A percentile compares a stretch with the other conserved stretches of the same genome.
phyloP scores from a whole-genome alignment of 2,329 filamentous ascomycete genomes.

The Gnomoniopsis sp. region DNA sequence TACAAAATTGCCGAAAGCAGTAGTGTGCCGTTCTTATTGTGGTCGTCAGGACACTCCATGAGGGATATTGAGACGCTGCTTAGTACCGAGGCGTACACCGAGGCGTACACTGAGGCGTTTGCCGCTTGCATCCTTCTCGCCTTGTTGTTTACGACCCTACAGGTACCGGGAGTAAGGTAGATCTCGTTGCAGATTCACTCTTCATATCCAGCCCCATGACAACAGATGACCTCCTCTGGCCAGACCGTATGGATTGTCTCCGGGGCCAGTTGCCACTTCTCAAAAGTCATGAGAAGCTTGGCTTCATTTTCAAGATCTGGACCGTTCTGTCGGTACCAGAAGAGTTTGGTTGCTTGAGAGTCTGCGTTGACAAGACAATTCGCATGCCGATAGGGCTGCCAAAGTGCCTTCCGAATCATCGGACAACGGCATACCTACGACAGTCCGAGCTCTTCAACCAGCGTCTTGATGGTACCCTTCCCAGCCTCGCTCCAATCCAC shows the following conservation, averaged over 20 bases:
- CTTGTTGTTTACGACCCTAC: neutral
- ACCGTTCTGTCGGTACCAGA: too few species aligned
- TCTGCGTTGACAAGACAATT: too few species aligned
- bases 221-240: neutral
- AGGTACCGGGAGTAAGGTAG: neutral
- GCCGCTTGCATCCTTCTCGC: too few species aligned
- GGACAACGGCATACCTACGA: neutral
- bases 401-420: too few species aligned
- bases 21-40: neutral
- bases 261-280: too few species aligned
- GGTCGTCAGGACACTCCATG: neutral
- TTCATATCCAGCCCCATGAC: neutral
- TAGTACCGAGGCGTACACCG: neutral
- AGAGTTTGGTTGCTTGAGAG: too few species aligned
- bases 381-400: too few species aligned
- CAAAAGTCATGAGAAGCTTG: too few species aligned
- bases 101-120: too few species aligned
- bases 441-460: constrained; percentile 42
- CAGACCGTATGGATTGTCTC: neutral
- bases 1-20: neutral
- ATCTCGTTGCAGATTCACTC: neutral
- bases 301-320: too few species aligned
- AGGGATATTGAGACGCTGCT: neutral
- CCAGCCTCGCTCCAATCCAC: constrained; percentile 57
- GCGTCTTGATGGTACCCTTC: constrained; percentile 39